phyloP scores from a whole-genome alignment of 345 rosid species.

The Linum usitatissimum region DNA sequence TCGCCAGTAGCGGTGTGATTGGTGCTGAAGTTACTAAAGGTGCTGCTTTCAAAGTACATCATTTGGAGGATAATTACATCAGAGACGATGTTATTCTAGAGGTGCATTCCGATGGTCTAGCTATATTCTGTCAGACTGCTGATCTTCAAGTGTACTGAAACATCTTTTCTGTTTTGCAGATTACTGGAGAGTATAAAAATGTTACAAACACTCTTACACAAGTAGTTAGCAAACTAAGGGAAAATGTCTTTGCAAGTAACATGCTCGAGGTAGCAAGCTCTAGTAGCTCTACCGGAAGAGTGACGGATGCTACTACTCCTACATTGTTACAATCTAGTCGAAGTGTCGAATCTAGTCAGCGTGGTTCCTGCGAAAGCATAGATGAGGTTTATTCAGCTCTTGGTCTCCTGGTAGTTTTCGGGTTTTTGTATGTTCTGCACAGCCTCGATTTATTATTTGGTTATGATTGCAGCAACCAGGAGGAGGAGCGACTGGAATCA shows the following conservation, averaged over 20 bases:
- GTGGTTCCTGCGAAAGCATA: no score
- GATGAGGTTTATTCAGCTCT: no score
- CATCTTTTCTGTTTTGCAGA: slow-evolving; percentile 23
- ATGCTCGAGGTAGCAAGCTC: slow-evolving; percentile 20
- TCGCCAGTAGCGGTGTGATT: slow-evolving; percentile 16
- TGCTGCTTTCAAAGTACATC: slow-evolving; percentile 33
- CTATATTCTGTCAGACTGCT: neutral
- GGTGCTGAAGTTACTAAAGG: slow-evolving; percentile 24
- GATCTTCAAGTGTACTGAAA: neutral
- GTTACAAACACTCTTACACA: slow-evolving; percentile 34
- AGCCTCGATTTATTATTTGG: no score
- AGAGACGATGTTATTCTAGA: slow-evolving; percentile 34
- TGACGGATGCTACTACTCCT: neutral
- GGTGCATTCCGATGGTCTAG: slow-evolving; percentile 23
- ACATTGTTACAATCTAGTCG: neutral
- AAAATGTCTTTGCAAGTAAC: slow-evolving; percentile 25
- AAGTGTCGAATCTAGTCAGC: neutral
- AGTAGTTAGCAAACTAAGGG: slow-evolving; percentile 30
- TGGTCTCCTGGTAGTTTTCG: no score
- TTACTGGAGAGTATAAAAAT: slow-evolving; percentile 27
- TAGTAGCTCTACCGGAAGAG: neutral
- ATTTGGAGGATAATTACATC: slow-evolving; percentile 23
- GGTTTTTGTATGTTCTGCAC: no score
- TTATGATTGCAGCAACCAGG: neutral
- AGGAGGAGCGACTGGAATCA: neutral